Conservation (phyloP, 2,329 filamentous ascomycete species). For the Penicillium sp. region DNA sequence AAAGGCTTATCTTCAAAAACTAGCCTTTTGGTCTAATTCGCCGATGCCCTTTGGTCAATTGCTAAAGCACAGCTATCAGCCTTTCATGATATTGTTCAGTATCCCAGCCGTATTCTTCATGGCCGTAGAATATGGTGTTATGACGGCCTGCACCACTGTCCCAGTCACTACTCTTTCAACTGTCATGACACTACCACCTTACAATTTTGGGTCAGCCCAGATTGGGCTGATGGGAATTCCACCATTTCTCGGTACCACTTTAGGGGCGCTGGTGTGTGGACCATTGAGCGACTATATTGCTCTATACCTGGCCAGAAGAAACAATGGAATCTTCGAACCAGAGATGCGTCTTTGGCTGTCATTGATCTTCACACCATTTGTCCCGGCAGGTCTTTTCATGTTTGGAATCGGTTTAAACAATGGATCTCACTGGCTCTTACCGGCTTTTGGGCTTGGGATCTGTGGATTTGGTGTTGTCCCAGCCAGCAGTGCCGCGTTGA, state of each 20-base stretch:
- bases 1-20: constrained; percentile 41
- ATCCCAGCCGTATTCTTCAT: constrained; percentile 55
- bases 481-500: constrained; percentile 26
- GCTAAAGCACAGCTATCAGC: constrained; percentile 29
- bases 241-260: constrained; percentile 41
- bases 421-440: constrained; percentile 19
- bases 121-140: constrained; percentile 40
- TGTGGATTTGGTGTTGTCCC: constrained; percentile 25
- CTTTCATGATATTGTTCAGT: constrained; percentile 30
- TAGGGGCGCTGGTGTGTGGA: constrained; percentile 37
- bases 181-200: constrained; percentile 40
- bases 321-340: constrained; percentile 46
- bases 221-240: constrained; percentile 45
- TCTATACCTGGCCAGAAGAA: constrained; percentile 36
- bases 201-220: constrained; percentile 40
- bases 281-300: constrained; percentile 40
- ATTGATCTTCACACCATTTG: constrained; percentile 28
- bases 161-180: constrained; percentile 38
- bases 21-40: constrained; percentile 35
- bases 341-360: constrained; percentile 45
- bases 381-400: constrained; percentile 39
- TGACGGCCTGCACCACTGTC: constrained; percentile 42
- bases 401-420: constrained; percentile 40
- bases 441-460: constrained; percentile 16
- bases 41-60: constrained; percentile 12